A percentile compares a stretch with the other conserved stretches of the same genome.
Conservation (phyloP, 1,284 basidiomycete species). For the Abortiporus biennis region DNA sequence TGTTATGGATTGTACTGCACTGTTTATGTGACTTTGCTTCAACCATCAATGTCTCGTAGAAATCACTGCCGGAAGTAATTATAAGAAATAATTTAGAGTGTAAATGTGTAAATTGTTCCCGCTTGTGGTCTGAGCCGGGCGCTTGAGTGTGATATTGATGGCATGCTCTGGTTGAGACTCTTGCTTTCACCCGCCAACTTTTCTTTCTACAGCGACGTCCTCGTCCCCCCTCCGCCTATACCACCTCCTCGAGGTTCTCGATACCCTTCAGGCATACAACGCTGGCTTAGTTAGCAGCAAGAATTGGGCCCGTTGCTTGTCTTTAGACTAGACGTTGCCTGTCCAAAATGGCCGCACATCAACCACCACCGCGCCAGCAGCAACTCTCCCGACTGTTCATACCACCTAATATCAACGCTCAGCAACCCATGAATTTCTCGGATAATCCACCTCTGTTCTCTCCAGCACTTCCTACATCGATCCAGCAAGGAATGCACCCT, state of each 20-base stretch:
- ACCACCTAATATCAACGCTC: slow-evolving; percentile 24
- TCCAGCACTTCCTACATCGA: slow-evolving; percentile 54
- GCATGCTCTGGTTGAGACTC: too few relatives aligned
- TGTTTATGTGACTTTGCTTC: too few relatives aligned
- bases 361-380: slow-evolving; percentile 20
- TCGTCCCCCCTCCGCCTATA: too few relatives aligned
- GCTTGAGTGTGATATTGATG: too few relatives aligned
- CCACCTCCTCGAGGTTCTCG: neutral
- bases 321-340: neutral
- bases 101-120: too few relatives aligned
- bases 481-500: slow-evolving; percentile 55
- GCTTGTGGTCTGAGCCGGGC: too few relatives aligned
- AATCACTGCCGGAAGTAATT: too few relatives aligned
- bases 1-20: too few relatives aligned
- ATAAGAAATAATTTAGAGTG: too few relatives aligned
- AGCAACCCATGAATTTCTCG: slow-evolving; percentile 25
- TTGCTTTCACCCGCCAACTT: too few relatives aligned
- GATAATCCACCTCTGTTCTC: slow-evolving; percentile 46
- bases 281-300: neutral
- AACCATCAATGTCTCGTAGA: too few relatives aligned
- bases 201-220: too few relatives aligned
- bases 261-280: neutral
- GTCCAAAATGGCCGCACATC: slow-evolving; percentile 18
- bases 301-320: neutral
- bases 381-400: slow-evolving; percentile 29